Percentiles rank a stretch among this genome's conserved stretches.
phyloP scores from a whole-genome alignment of 768 basidiomycete genomes.

The Phaeotremella skinneri region DNA sequence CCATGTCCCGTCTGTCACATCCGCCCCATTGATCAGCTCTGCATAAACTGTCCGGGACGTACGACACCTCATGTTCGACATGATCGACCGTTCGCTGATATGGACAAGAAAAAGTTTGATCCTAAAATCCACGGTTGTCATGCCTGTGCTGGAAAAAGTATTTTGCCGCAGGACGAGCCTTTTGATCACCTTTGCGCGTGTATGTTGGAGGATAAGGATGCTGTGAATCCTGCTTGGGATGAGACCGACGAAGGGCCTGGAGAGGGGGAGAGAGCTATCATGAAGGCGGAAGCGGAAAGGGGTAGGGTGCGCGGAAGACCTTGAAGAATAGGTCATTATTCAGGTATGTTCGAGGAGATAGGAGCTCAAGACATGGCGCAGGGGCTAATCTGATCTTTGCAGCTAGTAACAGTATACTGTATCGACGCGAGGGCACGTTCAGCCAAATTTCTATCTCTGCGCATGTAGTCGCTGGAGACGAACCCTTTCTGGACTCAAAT shows the following conservation, averaged over 20 bases:
- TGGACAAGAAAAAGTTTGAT: conserved; percentile 2
- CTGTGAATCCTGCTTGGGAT: not conserved
- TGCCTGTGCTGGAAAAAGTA: not conserved
- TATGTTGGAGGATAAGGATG: conserved; percentile 12
- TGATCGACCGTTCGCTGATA: not conserved
- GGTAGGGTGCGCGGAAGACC: not conserved
- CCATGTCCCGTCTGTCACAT: not conserved
- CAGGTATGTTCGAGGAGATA: too few species aligned
- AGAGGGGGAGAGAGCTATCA: not conserved
- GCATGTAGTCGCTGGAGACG: too few species aligned
- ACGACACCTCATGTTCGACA: conserved; percentile 17
- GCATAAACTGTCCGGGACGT: conserved; percentile 11
- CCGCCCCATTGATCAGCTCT: not conserved
- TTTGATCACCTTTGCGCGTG: conserved; percentile 24
- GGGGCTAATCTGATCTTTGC: too few species aligned
- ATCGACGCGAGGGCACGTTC: too few species aligned
- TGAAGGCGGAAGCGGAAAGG: not conserved
- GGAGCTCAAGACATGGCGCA: too few species aligned
- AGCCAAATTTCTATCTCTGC: too few species aligned
- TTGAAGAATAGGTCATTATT: too few species aligned
- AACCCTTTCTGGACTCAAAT: too few species aligned
- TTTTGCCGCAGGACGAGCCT: conserved; percentile 10
- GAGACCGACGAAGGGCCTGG: not conserved
- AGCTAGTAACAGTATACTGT: too few species aligned
- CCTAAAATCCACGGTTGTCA: not conserved